These are phyloP conservation scores for Parsonsia alboflavescens DNA, from an alignment of 257 asterid species.

Conservation along the genomic window DNA sequence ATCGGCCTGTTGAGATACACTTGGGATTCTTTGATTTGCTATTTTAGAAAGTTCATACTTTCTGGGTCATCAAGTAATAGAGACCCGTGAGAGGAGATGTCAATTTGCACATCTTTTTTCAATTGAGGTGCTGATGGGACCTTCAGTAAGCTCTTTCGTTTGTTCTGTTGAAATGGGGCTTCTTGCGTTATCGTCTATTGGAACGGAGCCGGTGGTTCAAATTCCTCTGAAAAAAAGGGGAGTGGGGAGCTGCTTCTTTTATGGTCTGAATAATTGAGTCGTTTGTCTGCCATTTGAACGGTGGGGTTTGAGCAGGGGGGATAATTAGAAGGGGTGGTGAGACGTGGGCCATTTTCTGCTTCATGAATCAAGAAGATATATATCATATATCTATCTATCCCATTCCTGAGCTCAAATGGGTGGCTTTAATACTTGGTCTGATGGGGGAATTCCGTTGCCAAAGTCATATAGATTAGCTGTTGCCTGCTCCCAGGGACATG, in stretches of 20 bases:
- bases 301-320: constrained; percentile 11
- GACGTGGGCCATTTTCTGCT: constrained; percentile 15
- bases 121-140: constrained; percentile 36
- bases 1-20: constrained; percentile 1
- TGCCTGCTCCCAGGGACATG: neutral
- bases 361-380: no score
- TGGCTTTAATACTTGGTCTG: neutral
- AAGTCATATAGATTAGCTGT: neutral
- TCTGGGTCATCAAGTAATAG: constrained; percentile 19
- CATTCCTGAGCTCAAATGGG: neutral
- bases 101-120: constrained; percentile 26
- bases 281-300: constrained; percentile 46
- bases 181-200: constrained; percentile 5
- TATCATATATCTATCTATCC: neutral
- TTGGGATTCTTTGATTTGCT: constrained; percentile 16
- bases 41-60: neutral
- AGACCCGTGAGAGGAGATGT: constrained; percentile 8
- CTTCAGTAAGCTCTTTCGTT: constrained; percentile 25
- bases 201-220: constrained; percentile 29
- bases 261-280: constrained; percentile 42
- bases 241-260: constrained; percentile 33
- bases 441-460: neutral
- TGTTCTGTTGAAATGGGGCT: constrained; percentile 27
- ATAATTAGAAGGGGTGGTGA: neutral
- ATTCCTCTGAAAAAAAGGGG: constrained; percentile 19